Conservation (phyloP, 2,329 filamentous ascomycete genomes). For the Colletotrichum sp. region DNA sequence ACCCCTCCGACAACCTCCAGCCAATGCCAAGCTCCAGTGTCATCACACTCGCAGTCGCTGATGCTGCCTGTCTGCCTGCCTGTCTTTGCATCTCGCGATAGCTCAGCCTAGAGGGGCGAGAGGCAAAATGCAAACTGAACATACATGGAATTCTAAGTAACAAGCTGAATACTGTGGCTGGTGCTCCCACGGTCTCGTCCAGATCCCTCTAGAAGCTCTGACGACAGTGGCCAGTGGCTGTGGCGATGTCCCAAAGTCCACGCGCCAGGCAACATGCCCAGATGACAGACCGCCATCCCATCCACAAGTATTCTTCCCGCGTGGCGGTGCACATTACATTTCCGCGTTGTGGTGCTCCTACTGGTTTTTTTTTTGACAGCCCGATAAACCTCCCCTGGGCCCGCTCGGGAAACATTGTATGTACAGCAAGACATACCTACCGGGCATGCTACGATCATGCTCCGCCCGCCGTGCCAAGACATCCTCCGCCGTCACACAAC, state of each 20-base stretch:
- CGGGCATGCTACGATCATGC: not conserved
- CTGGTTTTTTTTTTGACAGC: not conserved
- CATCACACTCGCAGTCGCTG: not conserved
- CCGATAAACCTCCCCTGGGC: not conserved
- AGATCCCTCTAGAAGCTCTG: not conserved
- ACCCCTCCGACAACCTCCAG: not conserved
- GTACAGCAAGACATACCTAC: not conserved
- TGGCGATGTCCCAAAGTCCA: not conserved
- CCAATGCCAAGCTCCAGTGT: not conserved
- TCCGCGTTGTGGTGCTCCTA: not conserved
- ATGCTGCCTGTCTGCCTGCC: not conserved
- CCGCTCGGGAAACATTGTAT: not conserved
- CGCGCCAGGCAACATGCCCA: not conserved
- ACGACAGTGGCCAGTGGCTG: not conserved
- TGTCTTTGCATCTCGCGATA: not conserved
- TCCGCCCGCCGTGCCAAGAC: constrained; percentile 5
- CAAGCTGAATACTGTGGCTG: not conserved
- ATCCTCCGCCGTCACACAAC: not conserved
- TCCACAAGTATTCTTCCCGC: not conserved
- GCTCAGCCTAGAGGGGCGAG: not conserved
- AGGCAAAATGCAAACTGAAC: not conserved
- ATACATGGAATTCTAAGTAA: not conserved
- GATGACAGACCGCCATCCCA: not conserved
- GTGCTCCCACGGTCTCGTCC: not conserved
- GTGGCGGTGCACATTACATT: not conserved